Percentiles rank a stretch among this genome's conserved stretches.
phyloP scores from a whole-genome alignment of 257 asterid genomes.

The Jasminum sambac region DNA sequence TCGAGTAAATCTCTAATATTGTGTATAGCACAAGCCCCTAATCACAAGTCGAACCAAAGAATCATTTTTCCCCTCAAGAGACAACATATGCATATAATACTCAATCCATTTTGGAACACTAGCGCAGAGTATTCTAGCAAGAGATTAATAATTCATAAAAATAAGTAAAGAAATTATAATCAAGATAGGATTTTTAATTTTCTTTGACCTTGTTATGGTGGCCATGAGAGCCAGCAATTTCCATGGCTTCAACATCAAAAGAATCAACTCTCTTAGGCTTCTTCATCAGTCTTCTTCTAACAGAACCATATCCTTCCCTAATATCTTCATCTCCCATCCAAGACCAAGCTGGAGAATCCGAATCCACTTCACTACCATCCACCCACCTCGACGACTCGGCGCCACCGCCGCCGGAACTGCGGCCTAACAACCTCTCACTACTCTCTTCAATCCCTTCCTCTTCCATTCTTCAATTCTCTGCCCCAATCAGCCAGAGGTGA shows the following conservation, averaged over 20 bases:
- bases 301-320: conserved; percentile 59
- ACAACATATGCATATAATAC: neutral
- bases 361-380: conserved; percentile 92
- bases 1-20: no score
- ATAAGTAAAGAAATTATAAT: neutral
- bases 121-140: neutral
- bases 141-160: neutral
- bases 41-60: no score
- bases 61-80: neutral
- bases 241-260: conserved; percentile 60
- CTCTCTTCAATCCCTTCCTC: conserved; percentile 68
- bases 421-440: conserved; percentile 53
- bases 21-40: no score
- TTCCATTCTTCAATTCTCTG: conserved; percentile 37
- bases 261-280: conserved; percentile 57
- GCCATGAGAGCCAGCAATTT: conserved; percentile 39
- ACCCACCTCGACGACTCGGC: conserved; percentile 81
- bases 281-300: conserved; percentile 70
- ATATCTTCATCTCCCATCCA: conserved; percentile 40
- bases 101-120: neutral
- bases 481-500: conserved; percentile 3
- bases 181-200: neutral
- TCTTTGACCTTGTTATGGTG: conserved; percentile 46
- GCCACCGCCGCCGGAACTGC: conserved; percentile 38
- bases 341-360: conserved; percentile 62